Percentiles rank a stretch among this genome's conserved stretches.
Conservation (phyloP, 352 stramenopile species). For the Blastocystis sp. region DNA sequence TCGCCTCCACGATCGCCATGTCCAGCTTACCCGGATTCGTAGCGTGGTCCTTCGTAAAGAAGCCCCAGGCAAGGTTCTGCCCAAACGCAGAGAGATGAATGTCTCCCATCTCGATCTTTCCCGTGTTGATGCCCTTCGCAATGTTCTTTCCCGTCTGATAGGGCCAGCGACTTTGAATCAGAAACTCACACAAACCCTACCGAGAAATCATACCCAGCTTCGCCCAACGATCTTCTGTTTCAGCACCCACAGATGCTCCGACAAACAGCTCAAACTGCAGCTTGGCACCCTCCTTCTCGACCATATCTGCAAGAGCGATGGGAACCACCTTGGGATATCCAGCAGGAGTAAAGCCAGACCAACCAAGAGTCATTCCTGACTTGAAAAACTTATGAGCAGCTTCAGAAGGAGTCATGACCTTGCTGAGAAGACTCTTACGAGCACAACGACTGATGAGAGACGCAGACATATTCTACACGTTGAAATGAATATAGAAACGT, state of each 20-base stretch:
- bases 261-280: slow-evolving; percentile 58
- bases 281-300: slow-evolving; percentile 51
- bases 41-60: slow-evolving; percentile 60
- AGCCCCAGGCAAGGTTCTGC: slow-evolving; percentile 58
- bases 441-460: slow-evolving; percentile 50
- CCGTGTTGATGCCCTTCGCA: slow-evolving; percentile 59
- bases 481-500: neutral
- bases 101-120: slow-evolving; percentile 62
- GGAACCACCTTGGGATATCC: slow-evolving; percentile 62
- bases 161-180: slow-evolving; percentile 26
- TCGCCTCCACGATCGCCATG: slow-evolving; percentile 56
- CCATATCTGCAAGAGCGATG: slow-evolving; percentile 60
- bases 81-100: slow-evolving; percentile 54
- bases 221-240: slow-evolving; percentile 61
- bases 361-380: slow-evolving; percentile 48
- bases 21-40: slow-evolving; percentile 58
- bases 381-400: slow-evolving; percentile 62
- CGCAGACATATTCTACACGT: slow-evolving; percentile 35
- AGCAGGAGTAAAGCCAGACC: slow-evolving; percentile 59
- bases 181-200: neutral
- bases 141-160: slow-evolving; percentile 63
- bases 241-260: slow-evolving; percentile 55
- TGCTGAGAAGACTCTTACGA: slow-evolving; percentile 51
- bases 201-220: slow-evolving; percentile 62
- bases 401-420: slow-evolving; percentile 59